A percentile compares a stretch with the other conserved stretches of the same genome.
These are phyloP conservation scores for Tricholoma terreum DNA, from an alignment of 768 basidiomycete species.

Conservation along the genomic window DNA sequence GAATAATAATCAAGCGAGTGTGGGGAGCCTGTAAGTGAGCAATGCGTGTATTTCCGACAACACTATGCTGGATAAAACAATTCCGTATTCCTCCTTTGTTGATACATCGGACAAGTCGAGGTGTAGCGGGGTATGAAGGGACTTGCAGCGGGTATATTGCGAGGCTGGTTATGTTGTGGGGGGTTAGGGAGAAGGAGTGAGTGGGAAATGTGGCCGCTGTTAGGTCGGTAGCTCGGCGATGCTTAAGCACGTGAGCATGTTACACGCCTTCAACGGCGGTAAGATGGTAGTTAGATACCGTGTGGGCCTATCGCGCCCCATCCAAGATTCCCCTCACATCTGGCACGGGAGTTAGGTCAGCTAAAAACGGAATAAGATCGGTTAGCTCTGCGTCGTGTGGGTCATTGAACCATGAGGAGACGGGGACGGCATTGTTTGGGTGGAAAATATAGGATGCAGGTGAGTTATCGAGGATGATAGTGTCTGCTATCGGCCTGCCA, in stretches of 20 bases:
- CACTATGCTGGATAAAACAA: background rate
- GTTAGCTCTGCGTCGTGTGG: conserved; percentile 97
- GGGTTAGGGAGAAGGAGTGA: background rate
- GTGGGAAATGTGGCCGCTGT: background rate
- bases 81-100: conserved; percentile 1
- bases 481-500: conserved; percentile 88
- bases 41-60: conserved; percentile 3
- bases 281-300: background rate
- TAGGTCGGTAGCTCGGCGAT: background rate
- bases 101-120: conserved; percentile 7
- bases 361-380: conserved; percentile 90
- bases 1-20: background rate
- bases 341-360: conserved; percentile 77
- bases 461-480: conserved; percentile 98
- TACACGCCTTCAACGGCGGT: background rate
- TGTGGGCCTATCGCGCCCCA: conserved; percentile 56
- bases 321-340: conserved; percentile 92
- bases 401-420: conserved; percentile 99
- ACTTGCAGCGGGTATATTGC: conserved; percentile 13
- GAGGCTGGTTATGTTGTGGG: conserved; percentile 3
- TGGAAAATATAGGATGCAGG: conserved; percentile 99
- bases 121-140: conserved; percentile 9
- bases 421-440: conserved; percentile 97
- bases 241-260: background rate
- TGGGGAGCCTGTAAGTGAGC: background rate